phyloP scores from a whole-genome alignment of 352 stramenopile genomes.

The Phytopythium litorale region DNA sequence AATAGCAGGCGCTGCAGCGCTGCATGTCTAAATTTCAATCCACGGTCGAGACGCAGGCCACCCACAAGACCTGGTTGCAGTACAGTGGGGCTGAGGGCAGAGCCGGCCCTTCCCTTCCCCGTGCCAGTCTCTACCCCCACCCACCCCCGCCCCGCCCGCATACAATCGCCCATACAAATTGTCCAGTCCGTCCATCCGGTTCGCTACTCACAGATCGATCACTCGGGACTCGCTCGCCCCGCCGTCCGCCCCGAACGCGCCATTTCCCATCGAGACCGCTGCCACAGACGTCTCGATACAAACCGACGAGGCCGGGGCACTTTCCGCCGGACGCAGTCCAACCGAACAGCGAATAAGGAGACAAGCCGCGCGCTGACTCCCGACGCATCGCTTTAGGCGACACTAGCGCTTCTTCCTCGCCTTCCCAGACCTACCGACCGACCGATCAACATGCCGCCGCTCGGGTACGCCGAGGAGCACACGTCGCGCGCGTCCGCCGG shows the following conservation, averaged over 20 bases:
- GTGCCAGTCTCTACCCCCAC: not conserved
- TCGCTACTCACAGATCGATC: not conserved
- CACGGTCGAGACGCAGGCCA: too few species aligned
- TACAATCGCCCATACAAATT: not conserved
- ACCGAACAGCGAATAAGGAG: constrained; percentile 1
- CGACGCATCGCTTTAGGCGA: not conserved
- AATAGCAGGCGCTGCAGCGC: too few species aligned
- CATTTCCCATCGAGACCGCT: constrained; percentile 11
- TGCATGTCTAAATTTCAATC: too few species aligned
- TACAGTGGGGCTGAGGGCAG: not conserved
- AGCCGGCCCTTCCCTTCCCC: not conserved
- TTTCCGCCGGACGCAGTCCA: not conserved
- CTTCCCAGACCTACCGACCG: not conserved
- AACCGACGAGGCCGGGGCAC: not conserved
- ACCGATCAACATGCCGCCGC: not conserved
- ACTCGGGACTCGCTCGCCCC: not conserved
- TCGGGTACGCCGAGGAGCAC: constrained; percentile 31
- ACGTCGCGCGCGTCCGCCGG: constrained; percentile 38
- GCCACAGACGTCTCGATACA: constrained; percentile 5
- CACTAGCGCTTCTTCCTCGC: too few species aligned
- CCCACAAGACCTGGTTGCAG: not conserved
- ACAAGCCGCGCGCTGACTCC: not conserved
- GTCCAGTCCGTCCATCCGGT: not conserved
- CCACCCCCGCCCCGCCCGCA: not conserved
- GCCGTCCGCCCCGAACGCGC: not conserved